A percentile compares a stretch with the other conserved stretches of the same genome.
Evolutionary conservation across 306 rosid species (phyloP).

Genomic region (Begonia masoniana): DNA sequence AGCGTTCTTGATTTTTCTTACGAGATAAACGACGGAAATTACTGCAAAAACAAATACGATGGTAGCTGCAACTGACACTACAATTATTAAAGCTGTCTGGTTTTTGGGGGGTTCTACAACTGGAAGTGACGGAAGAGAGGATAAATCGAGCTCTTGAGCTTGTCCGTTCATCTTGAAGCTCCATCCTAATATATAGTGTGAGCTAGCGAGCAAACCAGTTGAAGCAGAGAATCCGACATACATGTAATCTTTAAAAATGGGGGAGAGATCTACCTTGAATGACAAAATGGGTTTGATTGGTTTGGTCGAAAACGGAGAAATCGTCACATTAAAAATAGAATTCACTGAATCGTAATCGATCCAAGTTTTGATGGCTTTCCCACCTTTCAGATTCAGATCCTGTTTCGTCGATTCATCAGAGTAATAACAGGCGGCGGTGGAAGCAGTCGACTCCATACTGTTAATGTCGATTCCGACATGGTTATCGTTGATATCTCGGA

Average conservation of each 20-base stretch:
- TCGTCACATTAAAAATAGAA: constrained; percentile 26
- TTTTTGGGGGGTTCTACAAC: constrained; percentile 33
- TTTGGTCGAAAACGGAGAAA: constrained; percentile 43
- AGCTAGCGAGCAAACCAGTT: constrained; percentile 82
- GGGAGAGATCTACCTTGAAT: constrained; percentile 39
- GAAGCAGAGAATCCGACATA: constrained; percentile 85
- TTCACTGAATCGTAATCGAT: constrained; percentile 50
- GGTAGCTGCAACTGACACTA: constrained; percentile 20
- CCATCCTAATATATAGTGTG: constrained; percentile 84
- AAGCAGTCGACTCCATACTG: constrained; percentile 35
- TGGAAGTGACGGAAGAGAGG: constrained; percentile 50
- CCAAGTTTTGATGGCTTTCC: constrained; percentile 54
- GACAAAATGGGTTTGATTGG: constrained; percentile 48
- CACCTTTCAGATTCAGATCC: constrained; percentile 38
- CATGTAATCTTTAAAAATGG: constrained; percentile 38
- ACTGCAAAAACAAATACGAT: constrained; percentile 19
- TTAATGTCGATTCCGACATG: constrained; percentile 71
- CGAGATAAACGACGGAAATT: constrained; percentile 20
- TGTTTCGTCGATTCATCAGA: constrained; percentile 16
- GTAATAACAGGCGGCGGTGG: constrained; percentile 36
- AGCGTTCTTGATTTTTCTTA: constrained; percentile 39
- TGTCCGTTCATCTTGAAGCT: constrained; percentile 61
- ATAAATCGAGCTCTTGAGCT: constrained; percentile 39
- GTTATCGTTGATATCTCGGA: constrained; percentile 67
- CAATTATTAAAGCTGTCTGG: constrained; percentile 20